Conservation (phyloP, 495 filamentous ascomycete genomes). For the Hypoxylon fragiforme region DNA sequence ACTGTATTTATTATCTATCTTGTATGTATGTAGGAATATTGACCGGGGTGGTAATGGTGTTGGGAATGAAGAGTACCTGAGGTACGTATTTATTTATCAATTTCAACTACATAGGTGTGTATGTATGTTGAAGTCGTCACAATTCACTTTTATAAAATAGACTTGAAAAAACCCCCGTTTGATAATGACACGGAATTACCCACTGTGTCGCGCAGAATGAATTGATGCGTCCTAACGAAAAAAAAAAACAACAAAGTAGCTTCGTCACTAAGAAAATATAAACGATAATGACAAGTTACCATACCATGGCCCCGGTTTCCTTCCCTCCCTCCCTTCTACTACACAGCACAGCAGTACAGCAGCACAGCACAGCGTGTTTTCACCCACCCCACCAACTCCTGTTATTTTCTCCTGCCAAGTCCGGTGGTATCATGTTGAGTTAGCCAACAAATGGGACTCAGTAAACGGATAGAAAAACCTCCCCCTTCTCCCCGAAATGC, state of each 20-base stretch:
- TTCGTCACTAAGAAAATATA: conserved; percentile 3
- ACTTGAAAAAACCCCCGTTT: too few species aligned
- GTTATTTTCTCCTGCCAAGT: conserved; percentile 18
- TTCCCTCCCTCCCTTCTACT: conserved; percentile 3
- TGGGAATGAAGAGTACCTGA: too few species aligned
- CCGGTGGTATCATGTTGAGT: conserved; percentile 31
- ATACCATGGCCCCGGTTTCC: too few species aligned
- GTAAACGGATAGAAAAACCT: conserved; percentile 5
- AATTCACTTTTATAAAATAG: too few species aligned
- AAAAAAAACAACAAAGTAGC: conserved; percentile 29
- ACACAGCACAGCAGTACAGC: conserved; percentile 7
- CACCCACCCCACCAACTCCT: conserved; percentile 32
- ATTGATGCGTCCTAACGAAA: conserved; percentile 24
- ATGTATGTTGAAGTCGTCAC: too few species aligned
- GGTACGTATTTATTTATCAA: too few species aligned
- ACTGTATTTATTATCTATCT: too few species aligned
- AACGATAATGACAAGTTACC: conserved; percentile 7
- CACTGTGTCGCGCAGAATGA: conserved; percentile 13
- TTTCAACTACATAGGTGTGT: too few species aligned
- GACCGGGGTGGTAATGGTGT: too few species aligned
- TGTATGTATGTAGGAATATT: too few species aligned
- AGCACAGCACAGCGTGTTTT: conserved; percentile 5
- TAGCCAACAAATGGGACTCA: conserved; percentile 3
- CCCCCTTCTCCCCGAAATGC: not conserved
- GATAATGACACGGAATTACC: too few species aligned